Base-by-base conservation (phyloP, 331 rosid species). In the Dryas integrifolia region DNA sequence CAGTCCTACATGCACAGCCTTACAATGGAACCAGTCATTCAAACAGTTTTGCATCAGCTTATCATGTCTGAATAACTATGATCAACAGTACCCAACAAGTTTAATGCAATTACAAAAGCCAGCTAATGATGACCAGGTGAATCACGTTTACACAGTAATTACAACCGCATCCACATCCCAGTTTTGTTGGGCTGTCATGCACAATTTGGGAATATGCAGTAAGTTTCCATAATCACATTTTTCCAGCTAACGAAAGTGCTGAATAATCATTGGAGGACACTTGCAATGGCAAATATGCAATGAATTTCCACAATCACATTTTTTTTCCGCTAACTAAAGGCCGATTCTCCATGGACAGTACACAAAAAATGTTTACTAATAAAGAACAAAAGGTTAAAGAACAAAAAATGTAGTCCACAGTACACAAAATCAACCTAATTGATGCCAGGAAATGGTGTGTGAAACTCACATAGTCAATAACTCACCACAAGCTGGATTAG, bases 401-500 rank as follows among this genome's bases (percentile, higher is more conserved):
- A 30, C 35, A 30, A 30, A 30, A 30, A 24, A 1, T 38, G 16
- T 35, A 30, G 57, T 38, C 2, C 3, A 7, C 60, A 4, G 2
- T 49, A 67, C 4, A 46, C 12, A 1, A 41, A 53, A 55, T 53
- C 13, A 69, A 69, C 41, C 35, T 11, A 56, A 55, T 11, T 53
- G 40, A 56, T 53, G 51, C 18, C 12, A 53, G 6, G 6, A 56
- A 59, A 58, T 60, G 72, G 76, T 59, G 69, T 9, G n/a, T 15
- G 24, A 69, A 76, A 56, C 69, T 74, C 58, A 58, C 50, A 14
- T 47, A 62, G 62, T 59, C 43, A 67, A 72, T 58, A 76, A 86
- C 99, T 90, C 89, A 95, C 99, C 98, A 73, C 99, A 95, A 45
- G 97, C 89, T 5, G 91, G 91, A 77, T 78, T 92, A 67, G 99